These are phyloP conservation scores for Lentinula edodes DNA, from an alignment of 768 basidiomycete species.

Conservation along the genomic window DNA sequence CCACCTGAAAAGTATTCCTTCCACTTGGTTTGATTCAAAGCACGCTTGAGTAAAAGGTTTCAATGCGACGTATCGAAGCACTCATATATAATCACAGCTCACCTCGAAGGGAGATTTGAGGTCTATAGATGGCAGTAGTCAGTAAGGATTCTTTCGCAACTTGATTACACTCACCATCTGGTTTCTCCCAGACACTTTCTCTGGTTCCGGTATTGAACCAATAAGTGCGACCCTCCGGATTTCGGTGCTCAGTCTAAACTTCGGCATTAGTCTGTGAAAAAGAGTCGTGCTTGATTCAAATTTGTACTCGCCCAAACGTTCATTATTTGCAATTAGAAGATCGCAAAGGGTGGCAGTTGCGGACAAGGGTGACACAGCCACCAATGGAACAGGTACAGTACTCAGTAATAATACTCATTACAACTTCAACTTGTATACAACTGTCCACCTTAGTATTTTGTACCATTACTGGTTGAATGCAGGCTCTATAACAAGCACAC, in stretches of 20 bases:
- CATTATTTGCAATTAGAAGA: background rate
- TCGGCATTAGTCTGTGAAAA: background rate
- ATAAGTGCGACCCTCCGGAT: conserved; percentile 95
- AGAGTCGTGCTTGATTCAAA: background rate
- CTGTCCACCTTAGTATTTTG: no score
- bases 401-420: background rate
- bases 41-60: conserved; percentile 45
- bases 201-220: conserved; percentile 90
- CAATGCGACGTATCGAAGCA: background rate
- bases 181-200: conserved; percentile 98
- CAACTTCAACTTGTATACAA: background rate
- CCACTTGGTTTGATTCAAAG: conserved; percentile 88
- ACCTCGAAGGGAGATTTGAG: conserved; percentile 93
- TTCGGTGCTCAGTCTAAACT: conserved; percentile 83
- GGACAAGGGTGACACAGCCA: background rate
- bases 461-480: background rate
- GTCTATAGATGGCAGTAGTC: conserved; percentile 35
- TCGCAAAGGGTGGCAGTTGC: background rate
- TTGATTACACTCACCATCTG: conserved; percentile 58
- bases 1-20: conserved; percentile 95
- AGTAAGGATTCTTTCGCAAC: background rate
- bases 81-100: conserved; percentile 11
- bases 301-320: conserved; percentile 5
- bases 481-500: background rate
- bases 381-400: no score